Conservation (phyloP, 805 yeast genomes). For the Ogataea trehaloabstinens region DNA sequence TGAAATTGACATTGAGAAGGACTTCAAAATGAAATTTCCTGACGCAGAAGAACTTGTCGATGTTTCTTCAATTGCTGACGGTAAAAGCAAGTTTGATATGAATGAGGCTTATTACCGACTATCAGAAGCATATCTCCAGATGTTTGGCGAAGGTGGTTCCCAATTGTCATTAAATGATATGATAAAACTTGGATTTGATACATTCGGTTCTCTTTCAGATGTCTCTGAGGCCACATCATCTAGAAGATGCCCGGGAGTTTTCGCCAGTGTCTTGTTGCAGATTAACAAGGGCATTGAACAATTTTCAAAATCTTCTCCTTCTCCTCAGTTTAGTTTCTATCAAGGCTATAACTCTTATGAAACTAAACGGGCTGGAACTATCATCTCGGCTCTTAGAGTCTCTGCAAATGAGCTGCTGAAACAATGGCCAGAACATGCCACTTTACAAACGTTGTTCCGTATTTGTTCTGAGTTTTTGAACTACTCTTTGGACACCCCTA, state of each 20-base stretch:
- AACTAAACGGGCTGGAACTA: conserved; percentile 53
- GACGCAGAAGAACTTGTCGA: conserved; percentile 72
- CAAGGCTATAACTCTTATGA: conserved; percentile 59
- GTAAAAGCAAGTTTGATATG: conserved; percentile 24
- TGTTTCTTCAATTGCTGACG: conserved; percentile 24
- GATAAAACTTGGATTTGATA: neutral
- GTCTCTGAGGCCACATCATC: neutral
- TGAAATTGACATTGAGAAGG: conserved; percentile 70
- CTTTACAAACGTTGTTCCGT: conserved; percentile 63
- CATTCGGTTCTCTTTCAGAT: neutral
- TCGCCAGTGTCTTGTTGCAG: conserved; percentile 26
- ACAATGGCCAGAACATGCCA: conserved; percentile 96
- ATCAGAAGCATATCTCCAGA: conserved; percentile 46
- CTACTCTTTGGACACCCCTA: conserved; percentile 64
- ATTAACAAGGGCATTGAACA: conserved; percentile 33
- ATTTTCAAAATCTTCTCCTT: conserved; percentile 22
- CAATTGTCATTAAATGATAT: conserved; percentile 13
- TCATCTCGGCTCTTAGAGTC: conserved; percentile 44
- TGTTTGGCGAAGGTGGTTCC: conserved; percentile 31
- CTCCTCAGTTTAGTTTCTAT: conserved; percentile 56
- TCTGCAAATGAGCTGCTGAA: conserved; percentile 46
- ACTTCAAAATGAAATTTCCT: conserved; percentile 79
- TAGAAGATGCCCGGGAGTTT: neutral
- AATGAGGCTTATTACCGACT: conserved; percentile 48
- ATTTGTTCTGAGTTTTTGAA: conserved; percentile 64